Evolutionary conservation across 2,329 filamentous ascomycete species (phyloP), one percentile per base, ranked within the genome.

Genomic region (Neoscytalidium dimidiatum): DNA sequence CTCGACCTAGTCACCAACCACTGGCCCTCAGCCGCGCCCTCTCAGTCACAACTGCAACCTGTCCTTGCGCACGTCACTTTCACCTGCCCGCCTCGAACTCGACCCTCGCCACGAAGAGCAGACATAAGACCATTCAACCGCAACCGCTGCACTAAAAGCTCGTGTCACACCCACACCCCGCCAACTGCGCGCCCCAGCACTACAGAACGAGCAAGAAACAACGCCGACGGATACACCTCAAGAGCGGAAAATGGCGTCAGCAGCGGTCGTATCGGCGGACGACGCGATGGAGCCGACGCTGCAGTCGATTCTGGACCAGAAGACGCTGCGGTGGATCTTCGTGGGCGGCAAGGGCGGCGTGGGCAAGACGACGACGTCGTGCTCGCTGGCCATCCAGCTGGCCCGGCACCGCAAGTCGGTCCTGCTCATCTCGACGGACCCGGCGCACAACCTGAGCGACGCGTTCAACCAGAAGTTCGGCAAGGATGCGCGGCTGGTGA

Each of bases 391-490:
- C 69, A 98, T 99, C 77, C 95, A 99, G 81, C 92, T 99, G 69
- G 93, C 95, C 73, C 93, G 91, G 80, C 92, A 93, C 72, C 92
- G 95, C 80, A 94, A 94, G 81, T 96, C 92, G 67, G 95, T 99
- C 67, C 88, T 99, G 66, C 90, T 99, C 78, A 99, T 99, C 82
- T 97, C 94, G 43, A 99, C 95, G 73, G 95, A 99, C 80, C 95
- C 95, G 62, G 95, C 95, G 61, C 95, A 99, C 86, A 99, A 99
- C 82, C 86, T 99, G 68, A 95, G 91, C 71, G 95, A 99, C 82
- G 95, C 95, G 67, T 99, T 99, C 81, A 92, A 92, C 71, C 94
- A 99, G 81, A 99, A 99, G 82, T 99, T 99, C 75, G 95, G 95
- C 83, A 99, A 99, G 84, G 95, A 99, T 80, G 95, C 95, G 62